phyloP scores from a whole-genome alignment of 1,284 basidiomycete genomes.

The Boletus mariae region DNA sequence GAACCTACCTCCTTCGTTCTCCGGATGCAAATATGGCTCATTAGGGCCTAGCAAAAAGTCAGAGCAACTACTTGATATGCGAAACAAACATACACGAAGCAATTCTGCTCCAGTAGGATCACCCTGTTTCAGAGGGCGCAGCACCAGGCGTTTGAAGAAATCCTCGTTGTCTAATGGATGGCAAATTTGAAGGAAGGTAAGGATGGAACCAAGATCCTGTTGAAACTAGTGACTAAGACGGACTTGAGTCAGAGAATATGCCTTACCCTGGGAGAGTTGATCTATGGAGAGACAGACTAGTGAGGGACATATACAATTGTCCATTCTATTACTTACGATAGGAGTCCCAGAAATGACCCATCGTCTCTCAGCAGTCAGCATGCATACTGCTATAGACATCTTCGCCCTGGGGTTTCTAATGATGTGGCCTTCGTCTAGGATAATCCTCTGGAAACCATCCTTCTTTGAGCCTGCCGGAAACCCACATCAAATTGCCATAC shows the following conservation, averaged over 20 bases:
- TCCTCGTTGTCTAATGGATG: slow-evolving; percentile 77
- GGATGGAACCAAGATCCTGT: slow-evolving; percentile 80
- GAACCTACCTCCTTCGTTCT: slow-evolving; percentile 75
- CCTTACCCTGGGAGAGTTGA: slow-evolving; percentile 71
- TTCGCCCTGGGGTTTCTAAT: slow-evolving; percentile 85
- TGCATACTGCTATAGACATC: slow-evolving; percentile 71
- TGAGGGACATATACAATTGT: not conserved
- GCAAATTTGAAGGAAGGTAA: slow-evolving; percentile 80
- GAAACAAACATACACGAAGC: slow-evolving; percentile 50
- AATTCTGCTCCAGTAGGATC: slow-evolving; percentile 64
- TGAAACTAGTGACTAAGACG: slow-evolving; percentile 1
- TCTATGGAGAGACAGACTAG: slow-evolving; percentile 39
- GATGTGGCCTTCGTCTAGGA: slow-evolving; percentile 85
- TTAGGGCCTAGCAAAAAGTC: slow-evolving; percentile 57
- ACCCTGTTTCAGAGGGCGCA: slow-evolving; percentile 70
- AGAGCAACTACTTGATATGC: slow-evolving; percentile 1
- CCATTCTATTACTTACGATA: slow-evolving; percentile 55
- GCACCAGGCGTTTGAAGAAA: slow-evolving; percentile 72
- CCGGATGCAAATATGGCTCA: slow-evolving; percentile 79
- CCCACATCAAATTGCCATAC: not conserved
- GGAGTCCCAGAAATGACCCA: slow-evolving; percentile 86
- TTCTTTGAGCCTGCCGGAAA: not conserved
- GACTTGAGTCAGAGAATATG: not conserved
- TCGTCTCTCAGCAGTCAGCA: slow-evolving; percentile 67
- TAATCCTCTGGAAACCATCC: slow-evolving; percentile 50